Evolutionary conservation across 2,329 filamentous ascomycete species (phyloP).

Genomic region (Calonectria multiphialidica): DNA sequence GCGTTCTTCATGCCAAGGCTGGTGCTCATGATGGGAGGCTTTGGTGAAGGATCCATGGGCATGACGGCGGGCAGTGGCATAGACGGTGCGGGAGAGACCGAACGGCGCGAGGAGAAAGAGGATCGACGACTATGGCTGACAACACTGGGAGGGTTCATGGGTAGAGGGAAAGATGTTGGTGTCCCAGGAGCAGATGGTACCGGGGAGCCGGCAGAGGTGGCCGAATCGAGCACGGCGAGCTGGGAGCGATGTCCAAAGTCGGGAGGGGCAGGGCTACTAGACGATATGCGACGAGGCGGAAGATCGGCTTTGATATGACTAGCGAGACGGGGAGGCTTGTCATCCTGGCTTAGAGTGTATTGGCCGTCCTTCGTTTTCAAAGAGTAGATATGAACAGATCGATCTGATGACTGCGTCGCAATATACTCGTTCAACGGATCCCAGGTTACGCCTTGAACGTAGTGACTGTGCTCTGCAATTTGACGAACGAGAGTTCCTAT

Average conservation of each 20-base stretch:
- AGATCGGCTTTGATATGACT: conserved; percentile 87
- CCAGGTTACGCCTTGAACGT: conserved; percentile 98
- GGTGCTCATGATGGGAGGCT: conserved; percentile 69
- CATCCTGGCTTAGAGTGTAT: conserved; percentile 79
- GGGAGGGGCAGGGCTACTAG: conserved; percentile 90
- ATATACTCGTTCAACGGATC: conserved; percentile 98
- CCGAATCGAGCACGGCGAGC: conserved; percentile 67
- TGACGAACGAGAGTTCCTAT: conserved; percentile 80
- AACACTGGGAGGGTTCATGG: conserved; percentile 94
- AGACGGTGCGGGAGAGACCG: conserved; percentile 92
- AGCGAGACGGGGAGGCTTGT: conserved; percentile 82
- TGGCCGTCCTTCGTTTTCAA: conserved; percentile 97
- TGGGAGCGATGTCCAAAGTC: conserved; percentile 79
- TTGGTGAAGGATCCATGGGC: conserved; percentile 91
- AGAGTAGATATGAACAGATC: conserved; percentile 97
- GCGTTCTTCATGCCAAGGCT: conserved; percentile 82
- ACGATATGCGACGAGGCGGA: conserved; percentile 90
- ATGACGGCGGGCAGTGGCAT: conserved; percentile 95
- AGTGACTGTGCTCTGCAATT: conserved; percentile 97
- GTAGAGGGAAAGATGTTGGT: conserved; percentile 85
- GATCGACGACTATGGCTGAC: conserved; percentile 95
- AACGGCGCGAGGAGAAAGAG: conserved; percentile 89
- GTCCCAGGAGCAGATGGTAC: conserved; percentile 93
- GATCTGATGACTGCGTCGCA: conserved; percentile 96
- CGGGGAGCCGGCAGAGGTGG: conserved; percentile 78